Base-by-base conservation (phyloP, 805 yeast species). In the Maudiozyma pseudohumilis region DNA sequence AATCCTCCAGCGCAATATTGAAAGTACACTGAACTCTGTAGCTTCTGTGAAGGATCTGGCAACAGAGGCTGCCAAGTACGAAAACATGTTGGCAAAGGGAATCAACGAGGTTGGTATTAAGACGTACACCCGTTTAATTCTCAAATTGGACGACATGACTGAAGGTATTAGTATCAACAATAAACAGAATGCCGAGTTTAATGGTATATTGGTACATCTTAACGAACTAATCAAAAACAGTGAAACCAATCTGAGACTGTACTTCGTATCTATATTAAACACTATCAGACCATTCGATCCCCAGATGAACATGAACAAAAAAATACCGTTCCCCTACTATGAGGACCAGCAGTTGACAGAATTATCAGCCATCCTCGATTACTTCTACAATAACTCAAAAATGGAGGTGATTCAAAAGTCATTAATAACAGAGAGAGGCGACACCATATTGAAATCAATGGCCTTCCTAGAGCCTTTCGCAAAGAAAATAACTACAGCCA, bases 161-260 rank as follows among this genome's bases (percentile, higher is more conserved):
- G 63, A 61, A 32, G 69, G 67, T 44, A 60, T 74, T 28, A 56
- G 56, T 48, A 53, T 60, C 39, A 33, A 39, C 11, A 44, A 49
- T 22, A 50, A 49, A 37, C 40, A 45, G 16, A 50, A 50, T 37
- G 48, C 55, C 2, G 74, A 72, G 39, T 85, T 82, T 50, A 73
- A 71, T 39, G 92, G 94, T 18, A 72, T 86, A 5, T 62, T 75
- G 30, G 72, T 74, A 23, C 77, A 76, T 50, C 64, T 83, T 27
- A 72, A 71, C 20, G 69, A 66, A 24, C 60, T 77, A 4, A 70
- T 83, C 12, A 66, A 65, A 29, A 69, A 68, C 41, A 73, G 82
- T 27, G 86, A 80, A 43, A 50, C 66, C 32, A 70, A 70, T 31
- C 50, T 84, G 29, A 69, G 69, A 40, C 53, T 59, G 6, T 70